Base-by-base conservation (phyloP, 495 filamentous ascomycete species). In the Talaromyces stipitatus region DNA sequence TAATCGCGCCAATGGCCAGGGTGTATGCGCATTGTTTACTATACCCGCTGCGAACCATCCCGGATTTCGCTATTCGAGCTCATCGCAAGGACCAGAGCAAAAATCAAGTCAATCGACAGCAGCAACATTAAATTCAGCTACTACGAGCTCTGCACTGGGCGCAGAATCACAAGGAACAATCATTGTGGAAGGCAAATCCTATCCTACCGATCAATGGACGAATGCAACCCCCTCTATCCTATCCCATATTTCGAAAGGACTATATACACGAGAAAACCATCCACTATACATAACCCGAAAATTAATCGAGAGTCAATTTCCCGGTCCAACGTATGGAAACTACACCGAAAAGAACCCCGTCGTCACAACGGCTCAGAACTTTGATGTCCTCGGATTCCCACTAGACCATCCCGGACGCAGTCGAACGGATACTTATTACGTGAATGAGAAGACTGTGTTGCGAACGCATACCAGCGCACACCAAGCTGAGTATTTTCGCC, bases 401-500 rank as follows among this genome's bases (percentile, higher is more conserved):
- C 63, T 77, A 45, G 88, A 97, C 69, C 94, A 98, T 66, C 90
- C 91, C 10, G 94, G 94, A 60, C 87, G 94, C 60, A 88, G 82
- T 62, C 82, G 82, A 59, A 89, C 86, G 7, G 94, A 97, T 72
- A 97, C 94, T 2, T 98, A 97, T 80, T 98, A 98, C 74, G 73
- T 97, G 68, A 97, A 97, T 70, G 70, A 81, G 59, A 72, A 83
- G 41, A 95, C 88, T 2, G 82, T 97, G 2, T 80, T 98, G 22
- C 84, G 94, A 54, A 98, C 94, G 0, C 94, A 98, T 70, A 97
- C 91, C 12, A 89, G 85, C 60, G 94, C 94, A 1, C 95, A 98
- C 69, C 88, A 98, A 70, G 87, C 86, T 29, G 89, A 94, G 36
- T 84, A 87, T 8, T 97, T 98, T 74, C 78, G 85, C 41, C 72